Percentiles rank a stretch among this genome's conserved stretches.
Conservation (phyloP, 768 basidiomycete genomes). For the Rhizopogon vulgaris region DNA sequence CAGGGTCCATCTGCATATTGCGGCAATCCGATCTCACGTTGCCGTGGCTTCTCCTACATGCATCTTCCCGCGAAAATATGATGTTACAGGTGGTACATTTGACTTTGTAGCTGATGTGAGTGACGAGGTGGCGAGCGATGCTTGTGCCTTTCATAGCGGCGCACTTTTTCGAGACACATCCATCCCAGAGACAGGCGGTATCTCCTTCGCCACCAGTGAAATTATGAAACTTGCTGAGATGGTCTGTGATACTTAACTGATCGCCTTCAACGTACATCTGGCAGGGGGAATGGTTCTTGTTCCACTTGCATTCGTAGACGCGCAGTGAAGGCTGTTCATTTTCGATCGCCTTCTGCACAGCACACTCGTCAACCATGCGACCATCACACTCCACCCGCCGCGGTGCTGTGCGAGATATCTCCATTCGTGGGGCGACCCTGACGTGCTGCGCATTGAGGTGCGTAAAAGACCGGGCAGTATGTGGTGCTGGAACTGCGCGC, state of each 20-base stretch:
- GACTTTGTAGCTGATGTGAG: slow-evolving; percentile 25
- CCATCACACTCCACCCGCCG: slow-evolving; percentile 21
- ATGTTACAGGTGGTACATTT: slow-evolving; percentile 24
- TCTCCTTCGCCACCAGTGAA: slow-evolving; percentile 25
- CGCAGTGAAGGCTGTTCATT: slow-evolving; percentile 18
- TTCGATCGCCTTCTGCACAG: slow-evolving; percentile 17
- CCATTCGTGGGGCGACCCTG: background rate
- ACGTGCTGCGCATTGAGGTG: background rate
- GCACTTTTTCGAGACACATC: slow-evolving; percentile 12
- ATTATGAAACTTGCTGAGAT: slow-evolving; percentile 23
- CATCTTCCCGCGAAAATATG: slow-evolving; percentile 28
- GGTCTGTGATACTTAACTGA: slow-evolving; percentile 26
- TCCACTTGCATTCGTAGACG: slow-evolving; percentile 27
- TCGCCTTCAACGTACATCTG: slow-evolving; percentile 31
- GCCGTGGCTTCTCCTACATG: slow-evolving; percentile 28
- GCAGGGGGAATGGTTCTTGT: slow-evolving; percentile 16
- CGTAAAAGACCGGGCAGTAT: background rate
- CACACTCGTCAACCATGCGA: slow-evolving; percentile 21
- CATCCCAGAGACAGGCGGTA: slow-evolving; percentile 26
- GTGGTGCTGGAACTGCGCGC: background rate
- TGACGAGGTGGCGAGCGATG: slow-evolving; percentile 27
- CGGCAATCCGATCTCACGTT: slow-evolving; percentile 19
- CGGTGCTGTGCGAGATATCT: slow-evolving; percentile 5
- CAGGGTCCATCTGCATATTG: background rate
- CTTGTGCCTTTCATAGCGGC: slow-evolving; percentile 27